phyloP scores from a whole-genome alignment of 495 filamentous ascomycete species.

The Trichoderma parareesei region DNA sequence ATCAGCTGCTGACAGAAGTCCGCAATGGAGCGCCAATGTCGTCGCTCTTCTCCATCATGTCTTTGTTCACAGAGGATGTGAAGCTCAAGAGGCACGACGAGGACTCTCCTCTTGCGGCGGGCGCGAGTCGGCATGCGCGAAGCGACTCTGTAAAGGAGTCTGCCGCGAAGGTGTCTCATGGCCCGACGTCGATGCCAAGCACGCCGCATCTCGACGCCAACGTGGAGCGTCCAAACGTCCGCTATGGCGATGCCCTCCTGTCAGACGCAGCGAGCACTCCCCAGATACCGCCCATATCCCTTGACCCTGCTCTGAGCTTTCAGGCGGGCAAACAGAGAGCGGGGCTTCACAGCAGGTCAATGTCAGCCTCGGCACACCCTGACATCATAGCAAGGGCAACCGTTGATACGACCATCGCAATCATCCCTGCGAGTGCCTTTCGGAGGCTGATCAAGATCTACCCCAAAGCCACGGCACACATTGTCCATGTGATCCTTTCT shows the following conservation, averaged over 20 bases:
- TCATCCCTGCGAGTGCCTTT: conserved; percentile 95
- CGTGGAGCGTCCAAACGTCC: conserved; percentile 16
- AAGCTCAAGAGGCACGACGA: conserved; percentile 52
- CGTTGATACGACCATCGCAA: conserved; percentile 94
- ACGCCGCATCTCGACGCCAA: conserved; percentile 28
- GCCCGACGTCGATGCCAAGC: conserved; percentile 23
- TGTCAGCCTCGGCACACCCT: conserved; percentile 77
- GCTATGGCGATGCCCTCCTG: conserved; percentile 15
- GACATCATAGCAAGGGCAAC: conserved; percentile 96
- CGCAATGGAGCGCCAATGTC: conserved; percentile 99
- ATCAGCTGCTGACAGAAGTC: conserved; percentile 92
- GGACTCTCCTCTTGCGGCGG: conserved; percentile 3
- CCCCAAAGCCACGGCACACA: conserved; percentile 91
- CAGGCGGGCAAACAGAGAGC: conserved; percentile 21
- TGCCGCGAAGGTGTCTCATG: conserved; percentile 29
- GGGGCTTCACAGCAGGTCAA: conserved; percentile 36
- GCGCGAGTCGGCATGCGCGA: neutral
- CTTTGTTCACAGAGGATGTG: conserved; percentile 91
- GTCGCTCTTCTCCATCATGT: conserved; percentile 92
- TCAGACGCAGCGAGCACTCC: conserved; percentile 9
- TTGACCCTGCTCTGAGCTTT: conserved; percentile 35
- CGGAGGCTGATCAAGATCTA: conserved; percentile 89
- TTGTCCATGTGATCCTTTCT: conserved; percentile 93
- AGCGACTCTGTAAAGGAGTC: neutral
- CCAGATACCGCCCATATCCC: conserved; percentile 63